These are phyloP conservation scores for Fonsecaea pugnacius DNA, from an alignment of 2,329 filamentous ascomycete species.

Conservation along the genomic window DNA sequence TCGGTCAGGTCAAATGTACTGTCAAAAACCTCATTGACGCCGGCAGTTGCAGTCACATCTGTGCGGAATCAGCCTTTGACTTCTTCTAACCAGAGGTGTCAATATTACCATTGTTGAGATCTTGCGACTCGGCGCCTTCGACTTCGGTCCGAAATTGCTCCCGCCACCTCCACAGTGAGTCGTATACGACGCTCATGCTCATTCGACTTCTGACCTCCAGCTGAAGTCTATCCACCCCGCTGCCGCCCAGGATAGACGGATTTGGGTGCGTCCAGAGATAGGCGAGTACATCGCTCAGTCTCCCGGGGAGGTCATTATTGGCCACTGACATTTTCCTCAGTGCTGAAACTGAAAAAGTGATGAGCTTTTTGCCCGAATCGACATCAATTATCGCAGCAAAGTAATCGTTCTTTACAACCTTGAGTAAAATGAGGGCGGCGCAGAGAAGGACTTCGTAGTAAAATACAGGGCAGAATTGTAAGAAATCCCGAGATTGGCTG, in stretches of 20 bases:
- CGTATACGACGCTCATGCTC: slow-evolving; percentile 68
- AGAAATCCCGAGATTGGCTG: slow-evolving; percentile 1
- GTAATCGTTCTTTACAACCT: slow-evolving; percentile 65
- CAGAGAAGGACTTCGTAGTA: slow-evolving; percentile 47
- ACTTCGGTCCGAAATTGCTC: slow-evolving; percentile 56
- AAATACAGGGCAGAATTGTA: slow-evolving; percentile 19
- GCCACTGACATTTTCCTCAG: slow-evolving; percentile 64
- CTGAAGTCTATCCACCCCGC: slow-evolving; percentile 49
- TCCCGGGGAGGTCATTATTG: slow-evolving; percentile 65
- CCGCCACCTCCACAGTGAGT: slow-evolving; percentile 71
- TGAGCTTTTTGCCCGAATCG: slow-evolving; percentile 58
- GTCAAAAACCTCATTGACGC: not conserved
- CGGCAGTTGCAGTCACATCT: not conserved
- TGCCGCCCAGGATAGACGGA: slow-evolving; percentile 18
- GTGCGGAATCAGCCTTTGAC: not conserved
- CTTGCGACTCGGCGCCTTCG: not conserved
- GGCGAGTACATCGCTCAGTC: slow-evolving; percentile 66
- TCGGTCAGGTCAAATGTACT: slow-evolving; percentile 2
- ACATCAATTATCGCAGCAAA: slow-evolving; percentile 54
- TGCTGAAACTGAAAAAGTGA: slow-evolving; percentile 61
- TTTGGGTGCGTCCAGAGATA: slow-evolving; percentile 59
- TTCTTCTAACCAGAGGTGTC: not conserved
- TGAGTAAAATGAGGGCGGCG: slow-evolving; percentile 65
- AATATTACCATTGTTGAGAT: slow-evolving; percentile 5
- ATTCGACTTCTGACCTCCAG: slow-evolving; percentile 68